Base-by-base conservation (phyloP, 345 rosid genomes). In the Corymbia maculata region DNA sequence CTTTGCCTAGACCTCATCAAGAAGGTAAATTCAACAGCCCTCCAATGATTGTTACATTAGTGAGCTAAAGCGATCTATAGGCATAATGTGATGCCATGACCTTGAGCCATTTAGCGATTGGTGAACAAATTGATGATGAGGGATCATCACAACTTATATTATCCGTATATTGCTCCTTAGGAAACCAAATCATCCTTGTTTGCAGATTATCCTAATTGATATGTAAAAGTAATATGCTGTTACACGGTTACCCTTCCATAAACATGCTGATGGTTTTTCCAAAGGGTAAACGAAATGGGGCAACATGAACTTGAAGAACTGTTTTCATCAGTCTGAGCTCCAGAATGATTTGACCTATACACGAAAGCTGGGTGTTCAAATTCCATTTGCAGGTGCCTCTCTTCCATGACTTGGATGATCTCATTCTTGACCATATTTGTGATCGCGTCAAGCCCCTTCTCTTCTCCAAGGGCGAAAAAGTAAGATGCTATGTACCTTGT, bases 391-490 rank as follows among this genome's bases (percentile, higher is more conserved):
- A 95, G 97, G 95, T 94, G 11, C 97, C 97, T 30, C 57, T 93
- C 70, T 95, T 95, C 87, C 94, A 93, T 86, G 90, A 91, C 91
- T 85, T 94, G 93, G 95, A 92, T 87, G 95, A 93, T 90, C 92
- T 94, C 32, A 88, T 95, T 75, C 94, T 95, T 16, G 93, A 94
- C 86, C 91, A 94, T 90, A 94, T 94, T 19, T 95, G 96, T 21
- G 96, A 95, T 66, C 93, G 93, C 9, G 93, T 94, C 61, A 92
- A 89, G 88, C 94, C 94, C n/a, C 89, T 94, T 17, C 89, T 94
- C 50, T 95, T 88, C 92, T 91, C 94, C 28, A 94, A 93, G 90
- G 94, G 91, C 13, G 95, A 95, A 89, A 95, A 94, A 94, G 96
- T 94, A 6, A 10, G 13, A 50, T 36, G 30, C 88, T 89, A 95